Evolutionary conservation across 352 stramenopile genomes (phyloP), one percentile per base, ranked within the genome.

Genomic region (Thalassiosira mediterranea): DNA sequence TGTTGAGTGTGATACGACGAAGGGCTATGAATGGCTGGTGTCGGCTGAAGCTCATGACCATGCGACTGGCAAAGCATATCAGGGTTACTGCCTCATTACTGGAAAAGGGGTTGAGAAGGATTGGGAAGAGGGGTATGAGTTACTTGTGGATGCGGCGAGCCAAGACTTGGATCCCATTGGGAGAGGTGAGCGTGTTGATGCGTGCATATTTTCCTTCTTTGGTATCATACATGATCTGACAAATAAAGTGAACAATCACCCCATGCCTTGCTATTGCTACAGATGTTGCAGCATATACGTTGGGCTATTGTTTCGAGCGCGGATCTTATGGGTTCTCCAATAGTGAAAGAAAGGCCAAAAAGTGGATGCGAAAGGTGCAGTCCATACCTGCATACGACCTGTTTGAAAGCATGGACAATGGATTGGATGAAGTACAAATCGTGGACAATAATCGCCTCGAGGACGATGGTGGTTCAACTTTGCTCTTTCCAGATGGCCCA

Each of bases 251-350:
- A 44, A 15, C 37, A 44, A 44, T 8, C 8, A 15, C 37, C 15
- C 15, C 37, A 8, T 11, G 15, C 4, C 17, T 17, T 26, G 26
- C 17, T 51, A 31, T n/a, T 31, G 31, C 19, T 25, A 75, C 26
- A 72, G 60, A 72, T 56, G 53, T 79, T 68, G 70, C 70, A 25
- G 52, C 62, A 7, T 57, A 63, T 38, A 59, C 34, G 4, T 42
- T 79, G 15, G 61, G 70, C 25, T 52, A 32, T 62, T 79, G 60
- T 32, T 79, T 68, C 31, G 11, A 47, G 37, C 7, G 47, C 42
- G 61, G 61, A 32, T 8, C 38, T 3, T 46, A 64, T 51, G 70
- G 61, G 17, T 79, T 79, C 32, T 72, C 53, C 17, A 17, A n/a
- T 25, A 44, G 56, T 34, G 28, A 29, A n/a, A 72, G 62, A 25